Conservation (phyloP, 192 early-diverging fungal species). For the Podila verticillata region DNA sequence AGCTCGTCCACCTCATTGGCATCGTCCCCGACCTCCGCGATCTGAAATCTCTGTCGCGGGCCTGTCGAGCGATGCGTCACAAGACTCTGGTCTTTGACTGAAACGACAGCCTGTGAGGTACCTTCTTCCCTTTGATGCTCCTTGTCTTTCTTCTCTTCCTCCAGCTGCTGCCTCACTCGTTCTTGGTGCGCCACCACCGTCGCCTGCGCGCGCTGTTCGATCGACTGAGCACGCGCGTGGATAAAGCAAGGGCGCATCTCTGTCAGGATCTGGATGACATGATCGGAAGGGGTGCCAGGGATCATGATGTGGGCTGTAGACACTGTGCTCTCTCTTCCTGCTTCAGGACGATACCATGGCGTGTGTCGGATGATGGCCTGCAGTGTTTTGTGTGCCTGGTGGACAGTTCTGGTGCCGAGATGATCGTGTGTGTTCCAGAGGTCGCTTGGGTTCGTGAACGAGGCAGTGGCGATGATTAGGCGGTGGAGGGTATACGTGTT, state of each 20-base stretch:
- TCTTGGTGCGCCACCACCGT: constrained; percentile 31
- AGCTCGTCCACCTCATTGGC: constrained; percentile 35
- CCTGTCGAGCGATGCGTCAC: not conserved
- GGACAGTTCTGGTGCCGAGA: not conserved
- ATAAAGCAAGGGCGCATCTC: constrained; percentile 36
- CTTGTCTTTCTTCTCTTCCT: not conserved
- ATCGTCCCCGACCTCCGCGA: constrained; percentile 27
- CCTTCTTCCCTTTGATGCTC: not conserved
- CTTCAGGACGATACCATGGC: constrained; percentile 14
- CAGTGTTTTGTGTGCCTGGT: constrained; percentile 13
- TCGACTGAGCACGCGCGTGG: constrained; percentile 26
- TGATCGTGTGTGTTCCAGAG: constrained; percentile 19
- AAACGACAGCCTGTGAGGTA: not conserved
- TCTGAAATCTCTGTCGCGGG: constrained; percentile 9
- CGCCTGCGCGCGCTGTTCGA: constrained; percentile 9
- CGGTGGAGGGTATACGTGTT: constrained; percentile 36
- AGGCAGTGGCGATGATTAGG: constrained; percentile 32
- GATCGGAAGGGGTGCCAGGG: constrained; percentile 30
- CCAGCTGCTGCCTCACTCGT: not conserved
- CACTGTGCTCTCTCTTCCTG: not conserved
- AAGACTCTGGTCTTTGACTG: not conserved
- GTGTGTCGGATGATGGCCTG: constrained; percentile 11
- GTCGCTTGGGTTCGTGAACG: constrained; percentile 34
- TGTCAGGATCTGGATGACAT: constrained; percentile 35
- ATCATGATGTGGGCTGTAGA: constrained; percentile 13